These are phyloP conservation scores for Wickerhamiella spandovensis DNA, from an alignment of 805 yeast species.

Conservation along the genomic window DNA sequence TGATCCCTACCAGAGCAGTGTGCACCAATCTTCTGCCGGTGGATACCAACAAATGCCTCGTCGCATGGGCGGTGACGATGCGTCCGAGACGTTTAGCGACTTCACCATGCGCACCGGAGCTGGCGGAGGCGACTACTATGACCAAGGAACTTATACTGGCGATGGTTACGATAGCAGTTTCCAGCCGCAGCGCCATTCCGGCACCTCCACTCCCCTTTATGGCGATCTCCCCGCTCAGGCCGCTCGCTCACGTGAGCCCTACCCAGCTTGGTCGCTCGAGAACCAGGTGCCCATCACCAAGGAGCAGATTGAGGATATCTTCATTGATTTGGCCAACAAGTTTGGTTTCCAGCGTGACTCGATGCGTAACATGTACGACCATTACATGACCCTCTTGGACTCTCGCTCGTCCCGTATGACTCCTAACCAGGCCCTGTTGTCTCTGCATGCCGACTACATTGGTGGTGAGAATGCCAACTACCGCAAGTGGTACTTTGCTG, in stretches of 20 bases:
- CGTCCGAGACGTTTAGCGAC: conserved; percentile 29
- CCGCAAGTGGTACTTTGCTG: conserved; percentile 85
- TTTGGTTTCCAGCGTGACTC: conserved; percentile 83
- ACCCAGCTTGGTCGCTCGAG: conserved; percentile 99
- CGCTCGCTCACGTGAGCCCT: conserved; percentile 63
- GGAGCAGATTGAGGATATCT: conserved; percentile 47
- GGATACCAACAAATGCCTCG: conserved; percentile 9
- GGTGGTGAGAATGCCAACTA: conserved; percentile 85
- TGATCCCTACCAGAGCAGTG: conserved; percentile 32
- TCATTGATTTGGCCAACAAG: conserved; percentile 40
- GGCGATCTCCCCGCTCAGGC: conserved; percentile 34
- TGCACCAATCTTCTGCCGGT: conserved; percentile 19
- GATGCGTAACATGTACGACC: conserved; percentile 67
- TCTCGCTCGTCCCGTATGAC: conserved; percentile 74
- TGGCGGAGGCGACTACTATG: conserved; percentile 28
- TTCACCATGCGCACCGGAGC: conserved; percentile 32
- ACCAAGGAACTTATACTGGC: conserved; percentile 20
- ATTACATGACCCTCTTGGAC: conserved; percentile 66
- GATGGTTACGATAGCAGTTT: conserved; percentile 22
- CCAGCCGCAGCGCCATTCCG: conserved; percentile 49
- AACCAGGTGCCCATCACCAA: conserved; percentile 65
- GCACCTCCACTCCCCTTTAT: conserved; percentile 88
- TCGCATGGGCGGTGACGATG: conserved; percentile 21
- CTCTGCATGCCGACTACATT: conserved; percentile 80
- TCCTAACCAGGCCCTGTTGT: conserved; percentile 54